These are phyloP conservation scores for Lepiota subincarnata DNA, from an alignment of 768 basidiomycete species.

Conservation along the genomic window DNA sequence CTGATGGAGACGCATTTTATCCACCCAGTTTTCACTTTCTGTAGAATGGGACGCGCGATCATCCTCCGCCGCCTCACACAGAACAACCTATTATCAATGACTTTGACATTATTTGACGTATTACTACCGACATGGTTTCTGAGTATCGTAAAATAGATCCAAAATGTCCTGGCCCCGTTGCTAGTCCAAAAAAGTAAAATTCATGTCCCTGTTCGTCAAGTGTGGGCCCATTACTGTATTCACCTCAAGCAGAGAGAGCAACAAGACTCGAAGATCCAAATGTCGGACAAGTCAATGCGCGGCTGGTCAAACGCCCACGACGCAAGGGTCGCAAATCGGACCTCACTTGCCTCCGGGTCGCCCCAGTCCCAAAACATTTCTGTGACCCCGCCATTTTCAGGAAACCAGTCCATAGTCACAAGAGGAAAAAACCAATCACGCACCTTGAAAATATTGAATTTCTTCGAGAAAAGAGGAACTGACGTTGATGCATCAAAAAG, in stretches of 20 bases:
- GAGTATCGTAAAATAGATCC: too few relatives aligned
- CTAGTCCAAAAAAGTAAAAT: background rate
- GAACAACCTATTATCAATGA: slow-evolving; percentile 8
- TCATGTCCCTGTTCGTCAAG: background rate
- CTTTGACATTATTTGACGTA: too few relatives aligned
- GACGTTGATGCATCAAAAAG: background rate
- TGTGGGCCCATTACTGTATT: background rate
- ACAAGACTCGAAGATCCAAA: background rate
- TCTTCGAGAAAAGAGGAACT: background rate
- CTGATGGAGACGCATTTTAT: too few relatives aligned
- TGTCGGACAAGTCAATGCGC: background rate
- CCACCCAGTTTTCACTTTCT: too few relatives aligned
- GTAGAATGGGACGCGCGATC: too few relatives aligned
- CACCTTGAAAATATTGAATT: slow-evolving; percentile 4
- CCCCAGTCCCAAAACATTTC: background rate
- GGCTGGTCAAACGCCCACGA: background rate
- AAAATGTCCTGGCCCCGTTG: too few relatives aligned
- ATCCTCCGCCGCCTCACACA: too few relatives aligned
- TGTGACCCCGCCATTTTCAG: background rate
- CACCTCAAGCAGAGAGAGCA: background rate
- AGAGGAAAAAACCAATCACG: background rate
- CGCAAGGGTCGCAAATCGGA: background rate
- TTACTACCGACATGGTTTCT: too few relatives aligned
- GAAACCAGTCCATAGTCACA: too few relatives aligned
- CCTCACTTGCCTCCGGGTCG: background rate